phyloP scores from a whole-genome alignment of 225 moss, liverwort and hornwort species.

The Bryum argenteum region DNA sequence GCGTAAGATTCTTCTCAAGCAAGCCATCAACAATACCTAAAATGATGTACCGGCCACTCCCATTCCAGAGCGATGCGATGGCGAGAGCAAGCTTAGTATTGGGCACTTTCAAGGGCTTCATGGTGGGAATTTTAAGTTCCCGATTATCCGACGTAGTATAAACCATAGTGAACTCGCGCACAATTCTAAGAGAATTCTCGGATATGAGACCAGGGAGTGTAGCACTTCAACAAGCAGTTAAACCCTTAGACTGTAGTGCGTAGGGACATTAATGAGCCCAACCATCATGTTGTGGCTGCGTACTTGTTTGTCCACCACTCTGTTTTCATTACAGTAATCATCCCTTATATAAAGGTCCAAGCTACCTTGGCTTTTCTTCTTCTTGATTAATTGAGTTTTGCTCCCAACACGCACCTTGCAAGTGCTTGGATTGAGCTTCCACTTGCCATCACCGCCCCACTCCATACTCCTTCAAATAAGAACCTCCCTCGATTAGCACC shows the following conservation, averaged over 20 bases:
- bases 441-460: conserved; percentile 38
- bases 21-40: conserved; percentile 23
- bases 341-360: no score
- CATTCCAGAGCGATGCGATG: conserved; percentile 93
- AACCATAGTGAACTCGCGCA: conserved; percentile 32
- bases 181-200: no score
- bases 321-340: no score
- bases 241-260: no score
- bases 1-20: background rate
- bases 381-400: no score
- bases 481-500: conserved; percentile 11
- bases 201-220: no score
- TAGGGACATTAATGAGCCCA: no score
- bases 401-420: no score
- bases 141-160: conserved; percentile 64
- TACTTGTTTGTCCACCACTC: no score
- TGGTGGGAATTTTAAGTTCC: conserved; percentile 80
- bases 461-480: conserved; percentile 17
- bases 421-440: conserved; percentile 43
- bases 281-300: no score
- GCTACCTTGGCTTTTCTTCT: no score
- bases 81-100: conserved; percentile 83
- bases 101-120: conserved; percentile 74
- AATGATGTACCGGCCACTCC: conserved; percentile 92
- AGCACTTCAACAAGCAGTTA: no score